Evolutionary conservation across 306 rosid genomes (phyloP).

Genomic region (Boehmeria nivea): DNA sequence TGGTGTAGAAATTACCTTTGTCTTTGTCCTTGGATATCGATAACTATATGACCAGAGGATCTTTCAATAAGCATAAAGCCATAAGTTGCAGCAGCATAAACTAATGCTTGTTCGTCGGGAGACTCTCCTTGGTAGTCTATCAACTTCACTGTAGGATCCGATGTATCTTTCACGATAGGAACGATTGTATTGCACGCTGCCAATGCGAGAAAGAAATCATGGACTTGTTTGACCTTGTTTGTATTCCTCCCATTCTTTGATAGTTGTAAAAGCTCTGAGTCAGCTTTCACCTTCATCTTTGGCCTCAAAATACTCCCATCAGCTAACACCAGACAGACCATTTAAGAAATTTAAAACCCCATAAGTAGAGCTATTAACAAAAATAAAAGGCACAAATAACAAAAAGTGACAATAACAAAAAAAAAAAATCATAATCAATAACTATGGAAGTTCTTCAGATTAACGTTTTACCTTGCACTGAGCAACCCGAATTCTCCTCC

Average conservation of each 20-base stretch:
- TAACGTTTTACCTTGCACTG: conserved; percentile 45
- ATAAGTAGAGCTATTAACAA: conserved; percentile 5
- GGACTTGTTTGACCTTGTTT: conserved; percentile 37
- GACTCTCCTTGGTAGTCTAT: conserved; percentile 98
- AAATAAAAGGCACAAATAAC: not conserved
- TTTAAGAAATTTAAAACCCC: conserved; percentile 22
- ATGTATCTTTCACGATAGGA: conserved; percentile 62
- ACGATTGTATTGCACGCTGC: conserved; percentile 97
- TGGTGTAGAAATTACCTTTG: conserved; percentile 50
- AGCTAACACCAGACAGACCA: conserved; percentile 34
- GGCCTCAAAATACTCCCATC: conserved; percentile 65
- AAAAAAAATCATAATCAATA: not conserved
- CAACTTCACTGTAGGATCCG: conserved; percentile 63
- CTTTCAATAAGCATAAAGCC: conserved; percentile 88
- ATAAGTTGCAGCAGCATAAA: conserved; percentile 86
- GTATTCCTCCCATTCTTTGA: conserved; percentile 38
- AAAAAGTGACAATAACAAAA: not conserved
- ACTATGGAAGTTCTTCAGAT: not conserved
- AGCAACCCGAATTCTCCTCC: conserved; percentile 45
- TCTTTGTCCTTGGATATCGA: conserved; percentile 70
- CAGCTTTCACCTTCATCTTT: conserved; percentile 71
- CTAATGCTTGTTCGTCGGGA: conserved; percentile 94
- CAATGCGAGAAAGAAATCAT: conserved; percentile 84
- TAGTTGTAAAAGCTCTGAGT: conserved; percentile 51
- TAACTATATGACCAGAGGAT: conserved; percentile 83